Evolutionary conservation across 352 stramenopile genomes (phyloP), one percentile per base, ranked within the genome.

Genomic region (Phytophthora hibernalis): DNA sequence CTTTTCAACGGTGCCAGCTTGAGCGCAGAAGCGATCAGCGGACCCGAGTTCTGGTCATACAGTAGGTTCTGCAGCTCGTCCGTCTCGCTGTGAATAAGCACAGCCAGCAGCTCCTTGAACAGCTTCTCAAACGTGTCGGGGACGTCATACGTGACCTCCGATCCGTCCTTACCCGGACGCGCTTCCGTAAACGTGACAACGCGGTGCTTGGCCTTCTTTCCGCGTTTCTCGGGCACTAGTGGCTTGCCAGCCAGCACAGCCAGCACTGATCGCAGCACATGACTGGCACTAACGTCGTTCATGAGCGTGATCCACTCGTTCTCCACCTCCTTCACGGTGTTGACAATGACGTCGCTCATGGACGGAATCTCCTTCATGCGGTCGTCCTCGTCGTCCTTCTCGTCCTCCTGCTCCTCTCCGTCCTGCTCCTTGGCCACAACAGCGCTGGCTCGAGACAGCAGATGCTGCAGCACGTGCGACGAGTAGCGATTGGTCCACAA

Each of bases 401-500:
- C 38, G 2, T 70, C 58, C 30, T 91, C 73, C 28, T 76, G 64
- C 49, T 76, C 59, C 21, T 52, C 12, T 11, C 22, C 54, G 21
- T 72, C 61, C 43, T 70, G 53, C 30, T 78, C 70, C 26, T 78
- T 78, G 6, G 70, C 66, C 37, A 93, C 80, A 35, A 92, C 73
- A 8, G 54, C 57, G 53, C 80, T 89, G 15, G 72, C 68, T n/a
- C 82, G 75, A 33, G 83, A 87, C 22, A 95, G 72, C 16, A 95
- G 5, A 47, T 92, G 71, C 70, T 95, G 87, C 48, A 95, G 73
- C 58, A 95, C 87, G 67, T 95, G 87, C 11, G 87, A 95, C 53
- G 87, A 95, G 76, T 95, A 95, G 24, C 87, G 87, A 54, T 95
- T 95, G 24, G 87, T 95, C 87, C 87, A 95, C 48, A 95, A 62